A percentile compares a stretch with the other conserved stretches of the same genome.
Conservation (phyloP, 2,329 filamentous ascomycete species). For the Diaporthe humulicola region DNA sequence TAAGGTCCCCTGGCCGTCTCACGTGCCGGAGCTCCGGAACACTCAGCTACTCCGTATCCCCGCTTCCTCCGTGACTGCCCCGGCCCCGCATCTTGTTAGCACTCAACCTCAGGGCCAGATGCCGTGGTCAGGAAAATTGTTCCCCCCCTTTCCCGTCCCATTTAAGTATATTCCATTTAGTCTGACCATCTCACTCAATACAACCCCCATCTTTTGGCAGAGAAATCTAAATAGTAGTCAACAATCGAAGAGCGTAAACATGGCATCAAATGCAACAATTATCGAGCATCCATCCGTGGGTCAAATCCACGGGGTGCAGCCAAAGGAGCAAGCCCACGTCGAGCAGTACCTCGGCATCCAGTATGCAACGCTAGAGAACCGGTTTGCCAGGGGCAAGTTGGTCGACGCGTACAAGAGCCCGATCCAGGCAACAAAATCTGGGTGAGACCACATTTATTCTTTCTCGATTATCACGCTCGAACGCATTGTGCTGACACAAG, state of each 20-base stretch:
- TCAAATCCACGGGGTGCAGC: constrained; percentile 25
- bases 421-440: constrained; percentile 51
- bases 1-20: not conserved
- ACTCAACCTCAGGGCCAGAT: constrained; percentile 1
- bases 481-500: not conserved
- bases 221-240: not conserved
- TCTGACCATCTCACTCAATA: not conserved
- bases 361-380: constrained; percentile 43
- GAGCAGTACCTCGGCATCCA: constrained; percentile 44
- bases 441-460: constrained; percentile 45
- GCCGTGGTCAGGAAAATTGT: constrained; percentile 3
- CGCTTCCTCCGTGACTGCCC: constrained; percentile 23
- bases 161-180: not conserved
- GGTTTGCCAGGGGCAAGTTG: constrained; percentile 40
- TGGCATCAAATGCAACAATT: constrained; percentile 10
- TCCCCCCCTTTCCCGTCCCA: not conserved
- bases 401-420: constrained; percentile 32
- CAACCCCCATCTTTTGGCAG: not conserved
- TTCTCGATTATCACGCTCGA: too few relatives aligned
- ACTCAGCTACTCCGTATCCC: constrained; percentile 19
- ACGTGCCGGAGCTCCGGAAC: constrained; percentile 6
- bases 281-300: constrained; percentile 32
- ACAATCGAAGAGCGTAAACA: not conserved
- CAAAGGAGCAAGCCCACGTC: constrained; percentile 35
- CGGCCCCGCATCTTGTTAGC: constrained; percentile 10